These are phyloP conservation scores for Henckelia pumila DNA, from an alignment of 257 asterid species.

Conservation along the genomic window DNA sequence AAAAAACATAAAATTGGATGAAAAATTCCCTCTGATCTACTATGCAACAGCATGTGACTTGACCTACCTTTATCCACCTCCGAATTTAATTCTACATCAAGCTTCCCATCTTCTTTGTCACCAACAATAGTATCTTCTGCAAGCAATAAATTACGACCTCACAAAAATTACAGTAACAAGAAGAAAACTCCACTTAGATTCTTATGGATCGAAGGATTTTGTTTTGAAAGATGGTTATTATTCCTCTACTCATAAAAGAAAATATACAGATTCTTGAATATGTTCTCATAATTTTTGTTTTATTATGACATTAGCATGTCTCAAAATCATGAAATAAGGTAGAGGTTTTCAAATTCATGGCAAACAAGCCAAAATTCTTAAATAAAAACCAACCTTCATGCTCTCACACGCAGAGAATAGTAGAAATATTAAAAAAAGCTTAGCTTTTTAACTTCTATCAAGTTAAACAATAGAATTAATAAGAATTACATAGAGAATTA, in stretches of 20 bases:
- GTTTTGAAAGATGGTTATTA: not conserved
- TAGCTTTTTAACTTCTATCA: not conserved
- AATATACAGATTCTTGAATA: not conserved
- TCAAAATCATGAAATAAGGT: not conserved
- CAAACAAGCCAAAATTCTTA: not conserved
- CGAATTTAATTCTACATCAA: conserved; percentile 31
- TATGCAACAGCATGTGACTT: not conserved
- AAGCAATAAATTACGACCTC: conserved; percentile 23
- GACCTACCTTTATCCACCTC: conserved; percentile 35
- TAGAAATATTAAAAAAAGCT: no score
- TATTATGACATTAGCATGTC: not conserved
- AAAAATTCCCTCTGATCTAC: not conserved
- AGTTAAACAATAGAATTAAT: not conserved
- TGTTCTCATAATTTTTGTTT: not conserved
- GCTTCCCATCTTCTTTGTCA: conserved; percentile 34
- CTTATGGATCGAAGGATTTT: conserved; percentile 3
- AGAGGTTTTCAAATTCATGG: not conserved
- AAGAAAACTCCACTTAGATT: not conserved
- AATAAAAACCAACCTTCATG: not conserved
- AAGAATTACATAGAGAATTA: not conserved
- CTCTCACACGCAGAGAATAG: not conserved
- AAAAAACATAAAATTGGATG: not conserved
- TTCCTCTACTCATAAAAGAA: not conserved
- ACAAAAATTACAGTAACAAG: not conserved
- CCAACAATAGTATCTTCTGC: conserved; percentile 38